Base-by-base conservation (phyloP, 2,329 filamentous ascomycete species). In the Ophiostoma ips region DNA sequence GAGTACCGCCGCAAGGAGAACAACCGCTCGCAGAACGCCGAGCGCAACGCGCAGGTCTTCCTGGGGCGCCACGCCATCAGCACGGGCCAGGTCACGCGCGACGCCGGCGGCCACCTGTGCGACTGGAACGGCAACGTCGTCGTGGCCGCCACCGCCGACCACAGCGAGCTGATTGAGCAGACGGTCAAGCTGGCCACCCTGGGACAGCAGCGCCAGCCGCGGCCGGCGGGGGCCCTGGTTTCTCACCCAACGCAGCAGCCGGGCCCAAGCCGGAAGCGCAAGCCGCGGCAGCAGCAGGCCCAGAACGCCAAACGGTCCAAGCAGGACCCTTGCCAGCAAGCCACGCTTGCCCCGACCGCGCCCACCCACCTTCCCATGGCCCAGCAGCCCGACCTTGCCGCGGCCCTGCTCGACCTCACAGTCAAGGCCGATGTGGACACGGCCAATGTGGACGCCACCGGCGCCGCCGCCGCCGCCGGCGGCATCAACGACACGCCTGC, bases 1-100 rank as follows among this genome's bases (percentile, higher is more conserved):
- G 56, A 58, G 50, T 50, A 50, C 40, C 52, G 53, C 38, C 54
- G 56, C 38, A 58, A 58, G 47, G 50, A 53, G 28, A 55, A 54
- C 53, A 58, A 58, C 40, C 55, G 53, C 5, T 47, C 50, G 18
- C 56, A 58, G 31, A 58, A 58, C 47, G 50, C 51, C 3, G 53
- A 55, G 46, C 52, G 56, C 38, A 56, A 57, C 31, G 51, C 49
- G 10, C 56, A 58, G 52, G 55, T 58, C 3, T 49, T 52, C 38
- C 45, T 53, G 7, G 56, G 56, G 9, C 56, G 54, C 35, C 50
- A 57, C 16, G 55, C 54, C 48, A 54, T 57, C 18, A 43, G 46
- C 19, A 49, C 41, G 2, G 48, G 46, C 36, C 52, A 55, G 30
- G 51, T 58, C 19, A 37, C 40, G 24, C 41, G 56, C 5, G 44